Percentiles rank a stretch among this genome's conserved stretches.
phyloP scores from a whole-genome alignment of 306 rosid genomes.

The Quercus parvula region DNA sequence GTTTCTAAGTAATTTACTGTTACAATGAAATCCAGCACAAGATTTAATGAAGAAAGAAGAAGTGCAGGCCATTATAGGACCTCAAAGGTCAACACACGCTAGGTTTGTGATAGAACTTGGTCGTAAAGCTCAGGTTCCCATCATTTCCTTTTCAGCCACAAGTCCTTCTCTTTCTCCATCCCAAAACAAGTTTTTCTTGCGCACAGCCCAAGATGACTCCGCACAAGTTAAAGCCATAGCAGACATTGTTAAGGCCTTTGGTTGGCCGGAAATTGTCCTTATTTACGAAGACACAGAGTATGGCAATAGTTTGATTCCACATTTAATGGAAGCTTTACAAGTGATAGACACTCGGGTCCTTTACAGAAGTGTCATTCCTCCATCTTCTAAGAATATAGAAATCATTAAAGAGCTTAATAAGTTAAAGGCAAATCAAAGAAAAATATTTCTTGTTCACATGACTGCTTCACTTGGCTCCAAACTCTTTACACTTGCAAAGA shows the following conservation, averaged over 20 bases:
- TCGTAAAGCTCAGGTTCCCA: constrained; percentile 15
- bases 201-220: constrained; percentile 23
- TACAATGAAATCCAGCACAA: constrained; percentile 8
- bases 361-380: constrained; percentile 21
- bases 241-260: constrained; percentile 19
- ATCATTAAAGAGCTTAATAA: constrained; percentile 17
- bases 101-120: constrained; percentile 26
- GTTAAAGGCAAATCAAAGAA: not conserved
- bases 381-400: not conserved
- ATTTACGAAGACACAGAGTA: constrained; percentile 39
- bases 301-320: constrained; percentile 35
- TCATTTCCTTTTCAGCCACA: constrained; percentile 33
- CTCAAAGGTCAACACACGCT: constrained; percentile 32
- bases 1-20: not conserved
- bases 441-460: constrained; percentile 41
- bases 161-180: constrained; percentile 40
- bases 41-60: constrained; percentile 22
- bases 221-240: constrained; percentile 26
- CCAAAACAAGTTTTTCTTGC: constrained; percentile 22
- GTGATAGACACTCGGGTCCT: constrained; percentile 3
- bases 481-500: constrained; percentile 28
- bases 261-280: constrained; percentile 32
- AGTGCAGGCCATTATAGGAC: constrained; percentile 37
- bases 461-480: not conserved
- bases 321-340: constrained; percentile 22